Conservation (phyloP, 1,284 basidiomycete genomes). For the Ceratorhiza oryzae-sativae region DNA sequence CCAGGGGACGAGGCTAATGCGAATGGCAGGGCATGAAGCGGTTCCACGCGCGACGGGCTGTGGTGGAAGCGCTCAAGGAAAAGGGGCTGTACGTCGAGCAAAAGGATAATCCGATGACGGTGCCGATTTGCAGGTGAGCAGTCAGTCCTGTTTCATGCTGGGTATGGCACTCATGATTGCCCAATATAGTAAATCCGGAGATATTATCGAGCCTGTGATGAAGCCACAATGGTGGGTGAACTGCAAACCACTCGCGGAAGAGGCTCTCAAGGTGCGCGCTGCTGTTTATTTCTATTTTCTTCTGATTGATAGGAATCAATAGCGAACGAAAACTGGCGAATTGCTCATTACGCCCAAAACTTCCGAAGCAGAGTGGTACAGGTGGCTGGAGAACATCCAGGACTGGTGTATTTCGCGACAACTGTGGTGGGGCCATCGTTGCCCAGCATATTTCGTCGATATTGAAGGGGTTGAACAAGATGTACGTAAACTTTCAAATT, state of each 20-base stretch:
- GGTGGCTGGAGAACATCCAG: slow-evolving; percentile 95
- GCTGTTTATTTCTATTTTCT: background rate
- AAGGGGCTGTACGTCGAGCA: slow-evolving; percentile 88
- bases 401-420: slow-evolving; percentile 99
- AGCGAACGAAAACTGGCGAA: slow-evolving; percentile 89
- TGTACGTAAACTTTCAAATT: slow-evolving; percentile 57
- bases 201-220: slow-evolving; percentile 93
- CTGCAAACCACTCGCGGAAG: slow-evolving; percentile 91
- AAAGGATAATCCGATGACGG: slow-evolving; percentile 95
- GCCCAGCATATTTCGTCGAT: slow-evolving; percentile 92
- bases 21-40: slow-evolving; percentile 88
- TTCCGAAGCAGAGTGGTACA: slow-evolving; percentile 94
- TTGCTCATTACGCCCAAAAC: slow-evolving; percentile 82
- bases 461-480: slow-evolving; percentile 83
- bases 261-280: slow-evolving; percentile 75
- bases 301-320: slow-evolving; percentile 24
- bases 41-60: slow-evolving; percentile 89
- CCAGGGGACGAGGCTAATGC: background rate
- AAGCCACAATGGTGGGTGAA: slow-evolving; percentile 99
- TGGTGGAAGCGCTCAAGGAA: slow-evolving; percentile 87
- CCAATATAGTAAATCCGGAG: slow-evolving; percentile 82
- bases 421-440: slow-evolving; percentile 99
- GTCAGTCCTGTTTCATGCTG: background rate
- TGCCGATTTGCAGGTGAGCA: slow-evolving; percentile 85
- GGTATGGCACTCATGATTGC: background rate